Base-by-base conservation (phyloP, 495 filamentous ascomycete species). In the Aspergillus avenaceus region DNA sequence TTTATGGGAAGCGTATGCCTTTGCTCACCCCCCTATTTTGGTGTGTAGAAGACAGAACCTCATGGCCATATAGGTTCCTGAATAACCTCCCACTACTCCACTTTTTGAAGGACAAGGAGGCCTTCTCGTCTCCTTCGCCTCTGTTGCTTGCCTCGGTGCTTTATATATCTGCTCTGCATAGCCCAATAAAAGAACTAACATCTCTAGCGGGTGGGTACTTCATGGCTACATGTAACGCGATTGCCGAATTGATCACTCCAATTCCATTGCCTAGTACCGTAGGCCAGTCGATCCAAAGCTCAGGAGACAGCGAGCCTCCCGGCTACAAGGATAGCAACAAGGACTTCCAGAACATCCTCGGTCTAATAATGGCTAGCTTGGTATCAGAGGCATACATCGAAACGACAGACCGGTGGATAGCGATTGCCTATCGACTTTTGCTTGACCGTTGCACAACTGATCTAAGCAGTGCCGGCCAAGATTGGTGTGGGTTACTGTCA, bases 311-410 rank as follows among this genome's bases (percentile, higher is more conserved):
- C 14, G 31, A 23, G 29, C 25, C n/a, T 22, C 19, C 32, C 13
- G 3, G 41, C 18, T 34, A 18, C 41, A 24, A 31, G 2, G 48
- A 50, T 24, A 46, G 49, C 19, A 23, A 53, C 14, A 50, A 47
- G 24, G 52, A 45, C 9, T 68, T 71, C 44, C 63, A 71, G 16
- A 58, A 73, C 40, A 68, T 73, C 8, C 61, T 71, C 8, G 69
- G 69, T 11, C 43, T 73, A 5, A 66, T 73, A n/a, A 70, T 73
- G 59, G 69, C 69, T 16, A 69, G 67, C 27, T 50, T 73, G 24
- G 67, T 63, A 42, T 71, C 64, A 0, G 69, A 73, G 45, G 69
- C 64, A 12, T 69, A 64, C 38, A 55, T 70, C 36, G 58, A 65
- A 41, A 52, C 67, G 0, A 68, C 69, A 1, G 69, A 65, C 1